These are phyloP conservation scores for Fusarium incarnatum DNA, from an alignment of 2,329 filamentous ascomycete species.

Conservation along the genomic window DNA sequence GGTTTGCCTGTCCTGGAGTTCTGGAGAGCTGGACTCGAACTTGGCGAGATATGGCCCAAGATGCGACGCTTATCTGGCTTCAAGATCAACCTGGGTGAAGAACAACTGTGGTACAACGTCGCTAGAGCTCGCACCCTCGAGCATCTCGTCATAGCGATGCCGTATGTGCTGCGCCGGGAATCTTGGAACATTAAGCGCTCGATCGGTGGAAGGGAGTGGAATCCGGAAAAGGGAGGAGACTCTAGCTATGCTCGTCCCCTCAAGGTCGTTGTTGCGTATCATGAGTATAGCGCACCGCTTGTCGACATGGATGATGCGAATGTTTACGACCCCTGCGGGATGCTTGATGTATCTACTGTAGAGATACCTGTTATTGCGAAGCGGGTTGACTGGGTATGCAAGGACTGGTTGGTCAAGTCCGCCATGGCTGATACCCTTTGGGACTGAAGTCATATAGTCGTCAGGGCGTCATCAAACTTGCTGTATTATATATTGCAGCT, in stretches of 20 bases:
- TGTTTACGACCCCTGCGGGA: slow-evolving; percentile 10
- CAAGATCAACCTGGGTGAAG: slow-evolving; percentile 27
- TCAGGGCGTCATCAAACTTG: background rate
- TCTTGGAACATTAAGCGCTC: slow-evolving; percentile 31
- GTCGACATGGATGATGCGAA: background rate
- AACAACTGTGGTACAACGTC: slow-evolving; percentile 26
- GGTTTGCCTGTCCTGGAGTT: slow-evolving; percentile 27
- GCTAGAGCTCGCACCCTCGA: slow-evolving; percentile 14
- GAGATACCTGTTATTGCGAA: slow-evolving; percentile 16
- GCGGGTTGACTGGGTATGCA: slow-evolving; percentile 26
- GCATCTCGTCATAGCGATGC: slow-evolving; percentile 18
- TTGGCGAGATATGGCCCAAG: slow-evolving; percentile 24
- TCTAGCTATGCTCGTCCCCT: slow-evolving; percentile 28
- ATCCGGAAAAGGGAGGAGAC: slow-evolving; percentile 21
- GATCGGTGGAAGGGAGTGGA: slow-evolving; percentile 21
- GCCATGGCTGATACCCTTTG: slow-evolving; percentile 26
- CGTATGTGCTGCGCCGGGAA: slow-evolving; percentile 14
- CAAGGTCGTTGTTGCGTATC: slow-evolving; percentile 24
- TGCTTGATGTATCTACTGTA: slow-evolving; percentile 9
- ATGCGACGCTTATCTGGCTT: slow-evolving; percentile 27
- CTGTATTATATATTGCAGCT: background rate
- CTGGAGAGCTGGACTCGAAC: slow-evolving; percentile 5
- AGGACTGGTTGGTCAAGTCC: slow-evolving; percentile 26
- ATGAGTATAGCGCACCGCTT: slow-evolving; percentile 25
- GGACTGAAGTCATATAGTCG: background rate